A percentile compares a stretch with the other conserved stretches of the same genome.
phyloP scores from a whole-genome alignment of 176 grass and related monocot genomes.

The Avena insularis region DNA sequence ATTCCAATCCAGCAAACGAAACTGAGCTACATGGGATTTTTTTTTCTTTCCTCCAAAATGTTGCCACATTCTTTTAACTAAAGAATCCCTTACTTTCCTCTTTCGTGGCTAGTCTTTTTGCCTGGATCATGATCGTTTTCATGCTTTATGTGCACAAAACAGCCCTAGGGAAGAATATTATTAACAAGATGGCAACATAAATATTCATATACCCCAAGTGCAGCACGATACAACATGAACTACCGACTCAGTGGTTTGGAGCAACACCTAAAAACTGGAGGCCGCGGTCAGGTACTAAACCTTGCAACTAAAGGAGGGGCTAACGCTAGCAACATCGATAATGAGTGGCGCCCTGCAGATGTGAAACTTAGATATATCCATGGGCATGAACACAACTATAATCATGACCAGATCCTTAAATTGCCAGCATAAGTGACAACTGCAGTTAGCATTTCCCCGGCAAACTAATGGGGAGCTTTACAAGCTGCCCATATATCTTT shows the following conservation, averaged over 20 bases:
- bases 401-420: not conserved
- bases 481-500: not conserved
- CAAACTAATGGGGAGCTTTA: constrained; percentile 21
- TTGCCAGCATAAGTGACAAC: constrained; percentile 19
- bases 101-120: not conserved
- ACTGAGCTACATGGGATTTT: no score
- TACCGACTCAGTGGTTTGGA: not conserved
- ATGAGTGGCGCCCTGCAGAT: not conserved
- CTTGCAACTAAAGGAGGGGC: not conserved
- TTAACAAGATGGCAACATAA: not conserved
- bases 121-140: not conserved
- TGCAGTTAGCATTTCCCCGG: constrained; percentile 21
- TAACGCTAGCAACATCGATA: not conserved
- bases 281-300: not conserved
- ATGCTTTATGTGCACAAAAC: not conserved
- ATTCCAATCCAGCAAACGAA: no score
- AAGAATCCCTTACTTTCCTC: not conserved
- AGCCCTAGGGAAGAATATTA: not conserved
- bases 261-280: not conserved
- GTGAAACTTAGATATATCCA: not conserved
- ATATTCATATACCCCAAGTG: not conserved
- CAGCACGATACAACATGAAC: not conserved
- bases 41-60: not conserved
- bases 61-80: not conserved
- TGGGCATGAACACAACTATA: constrained; percentile 7